These are phyloP conservation scores for Thinopyrum elongatum DNA, from an alignment of 176 grass and related monocot genomes.

Conservation along the genomic window DNA sequence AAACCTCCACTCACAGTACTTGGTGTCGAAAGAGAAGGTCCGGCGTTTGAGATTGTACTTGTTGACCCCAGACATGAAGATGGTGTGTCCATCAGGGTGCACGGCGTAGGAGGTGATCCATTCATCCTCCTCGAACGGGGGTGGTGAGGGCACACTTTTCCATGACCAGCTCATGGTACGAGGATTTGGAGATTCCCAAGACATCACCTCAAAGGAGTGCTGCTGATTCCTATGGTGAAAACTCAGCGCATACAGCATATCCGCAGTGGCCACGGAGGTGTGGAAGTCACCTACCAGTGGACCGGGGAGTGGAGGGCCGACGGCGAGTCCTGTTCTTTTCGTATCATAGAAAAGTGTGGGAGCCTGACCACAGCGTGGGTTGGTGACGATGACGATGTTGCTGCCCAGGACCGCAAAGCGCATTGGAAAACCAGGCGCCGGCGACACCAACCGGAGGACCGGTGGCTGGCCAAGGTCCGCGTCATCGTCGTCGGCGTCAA, in stretches of 20 bases:
- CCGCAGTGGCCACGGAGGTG: background rate
- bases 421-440: background rate
- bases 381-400: background rate
- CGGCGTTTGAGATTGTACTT: background rate
- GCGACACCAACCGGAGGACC: background rate
- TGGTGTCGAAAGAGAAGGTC: slow-evolving; percentile 7
- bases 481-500: background rate
- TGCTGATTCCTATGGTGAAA: background rate
- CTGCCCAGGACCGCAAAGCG: background rate
- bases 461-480: background rate
- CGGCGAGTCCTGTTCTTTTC: background rate
- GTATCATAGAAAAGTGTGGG: background rate
- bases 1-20: background rate
- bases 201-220: background rate
- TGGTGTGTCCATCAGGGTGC: slow-evolving; percentile 4
- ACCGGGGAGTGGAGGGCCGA: background rate
- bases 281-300: background rate
- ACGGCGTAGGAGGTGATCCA: background rate
- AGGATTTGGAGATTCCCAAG: background rate
- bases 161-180: background rate
- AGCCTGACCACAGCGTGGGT: background rate
- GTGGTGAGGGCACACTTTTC: background rate
- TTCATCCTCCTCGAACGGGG: background rate
- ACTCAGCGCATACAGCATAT: background rate
- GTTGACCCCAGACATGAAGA: background rate